Evolutionary conservation across 345 rosid species (phyloP).

Genomic region (Populus nigra): DNA sequence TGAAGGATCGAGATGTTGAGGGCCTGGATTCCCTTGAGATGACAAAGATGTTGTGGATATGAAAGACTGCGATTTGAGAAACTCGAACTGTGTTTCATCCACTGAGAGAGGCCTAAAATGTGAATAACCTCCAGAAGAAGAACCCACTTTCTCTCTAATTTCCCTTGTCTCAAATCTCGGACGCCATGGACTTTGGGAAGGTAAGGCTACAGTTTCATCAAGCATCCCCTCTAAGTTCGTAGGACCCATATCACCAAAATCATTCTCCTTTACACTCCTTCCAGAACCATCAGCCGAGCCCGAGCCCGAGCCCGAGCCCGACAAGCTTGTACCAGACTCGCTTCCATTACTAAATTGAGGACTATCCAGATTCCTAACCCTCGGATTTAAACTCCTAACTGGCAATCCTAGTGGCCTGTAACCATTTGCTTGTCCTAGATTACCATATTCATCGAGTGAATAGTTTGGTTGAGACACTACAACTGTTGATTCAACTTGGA

Average conservation of each 20-base stretch:
- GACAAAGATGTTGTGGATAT: conserved; percentile 37
- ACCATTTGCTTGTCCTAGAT: conserved; percentile 16
- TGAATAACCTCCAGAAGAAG: conserved; percentile 18
- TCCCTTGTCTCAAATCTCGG: conserved; percentile 45
- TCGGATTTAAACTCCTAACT: conserved; percentile 63
- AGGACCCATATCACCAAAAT: conserved; percentile 31
- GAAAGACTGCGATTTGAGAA: conserved; percentile 41
- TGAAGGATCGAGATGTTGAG: conserved; percentile 17
- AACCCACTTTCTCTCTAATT: conserved; percentile 27
- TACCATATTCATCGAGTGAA: conserved; percentile 34
- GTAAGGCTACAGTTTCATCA: conserved; percentile 27
- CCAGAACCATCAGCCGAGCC: conserved; percentile 14
- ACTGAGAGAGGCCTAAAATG: conserved; percentile 58
- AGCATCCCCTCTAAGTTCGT: conserved; percentile 35
- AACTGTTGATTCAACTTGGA: conserved; percentile 50
- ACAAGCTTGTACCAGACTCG: conserved; percentile 28
- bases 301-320: background rate
- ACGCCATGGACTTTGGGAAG: conserved; percentile 43
- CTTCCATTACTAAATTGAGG: conserved; percentile 32
- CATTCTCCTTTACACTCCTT: conserved; percentile 22
- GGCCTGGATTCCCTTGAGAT: conserved; percentile 37
- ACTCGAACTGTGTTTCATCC: conserved; percentile 54
- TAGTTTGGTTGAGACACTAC: conserved; percentile 51
- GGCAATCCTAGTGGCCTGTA: conserved; percentile 71
- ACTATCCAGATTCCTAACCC: conserved; percentile 15